Evolutionary conservation across 2,329 filamentous ascomycete genomes (phyloP), one percentile per base, ranked within the genome.

Genomic region (Monilinia aucupariae): DNA sequence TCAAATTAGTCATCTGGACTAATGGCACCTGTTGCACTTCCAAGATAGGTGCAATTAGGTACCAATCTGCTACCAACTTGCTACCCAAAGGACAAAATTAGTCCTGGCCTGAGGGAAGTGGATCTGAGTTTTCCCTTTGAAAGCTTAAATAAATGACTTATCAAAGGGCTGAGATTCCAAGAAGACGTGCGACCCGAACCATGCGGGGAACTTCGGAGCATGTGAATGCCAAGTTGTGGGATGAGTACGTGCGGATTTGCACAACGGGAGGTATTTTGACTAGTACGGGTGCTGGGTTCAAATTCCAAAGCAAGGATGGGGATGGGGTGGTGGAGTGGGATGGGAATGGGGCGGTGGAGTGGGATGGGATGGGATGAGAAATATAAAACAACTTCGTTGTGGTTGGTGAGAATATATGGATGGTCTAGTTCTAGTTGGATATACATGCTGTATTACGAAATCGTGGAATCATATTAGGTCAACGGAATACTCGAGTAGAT

Each of bases 141-240:
- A 22, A 30, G 54, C 30, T 59, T 45, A 41, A 15, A 39, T 39
- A 13, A 15, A 15, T 15, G 2, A 39, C 37, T 39, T 39, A 39
- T 15, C 34, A 32, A 27, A 58, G 41, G 41, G 30, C n/a, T 48
- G 27, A 25, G 54, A 22, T 37, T 37, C 30, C 15, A 2, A 15
- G n/a, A 37, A 48, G 30, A 37, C 20, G 30, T 32, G 25, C 25
- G 47, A 34, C 20, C 41, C 54, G 54, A 56, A 56, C 48, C 60
- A 41, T 62, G 60, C 60, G 60, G 60, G 60, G 60, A 56, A 49
- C 50, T 62, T 62, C 60, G 60, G 60, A 62, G 51, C 60, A 62
- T 62, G 43, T 62, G 60, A 62, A 58, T 27, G n/a, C 22, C 32
- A 55, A 52, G 52, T 37, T 62, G 51, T 62, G 59, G 59, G 41